Evolutionary conservation across 306 rosid genomes (phyloP), one percentile per base, ranked within the genome.

Genomic region (Trichosanthes cucumerina): DNA sequence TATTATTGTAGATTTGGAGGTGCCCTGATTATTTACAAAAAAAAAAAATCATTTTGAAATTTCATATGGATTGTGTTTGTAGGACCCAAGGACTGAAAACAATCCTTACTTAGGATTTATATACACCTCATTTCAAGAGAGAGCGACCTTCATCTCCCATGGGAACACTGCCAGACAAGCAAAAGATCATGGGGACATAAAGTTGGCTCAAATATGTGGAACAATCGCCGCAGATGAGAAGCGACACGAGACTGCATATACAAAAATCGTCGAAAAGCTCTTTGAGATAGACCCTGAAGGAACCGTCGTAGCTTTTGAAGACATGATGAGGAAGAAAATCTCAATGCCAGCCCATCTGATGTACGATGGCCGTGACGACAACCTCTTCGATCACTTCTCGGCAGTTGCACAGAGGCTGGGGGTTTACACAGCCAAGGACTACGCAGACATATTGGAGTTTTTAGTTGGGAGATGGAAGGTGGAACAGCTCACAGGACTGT

Each of bases 111-210:
- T 91, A 26, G 96, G 95, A 47, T 93, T 93, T 88, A 91, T 93
- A 53, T 93, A 91, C 85, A 93, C 98, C 76, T 88, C 98, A 57
- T 93, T 93, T 79, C 98, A 93, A 85, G 98, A 93, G 80, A 89
- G 98, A 84, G 98, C 98, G 3, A 93, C 98, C 80, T 91, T 91
- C 79, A 83, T 93, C 77, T 93, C 98, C 39, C 98, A 93, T 78
- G 98, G 98, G 79, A 93, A 93, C 89, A 91, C 98, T n/a, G 98
- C 98, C 80, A 89, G 96, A 86, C 96, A 49, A 64, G 98, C 98
- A 36, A 93, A 89, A 88, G 92, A 91, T 56, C 81, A 80, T 38
- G 98, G 98, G 44, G 98, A 93, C 83, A 31, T 90, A 34, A 93
- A 89, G 80, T 80, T 93, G 84, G 98, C 98, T 34, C 98, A 93